Base-by-base conservation (phyloP, 345 rosid genomes). In the Rubroshorea leprosula region DNA sequence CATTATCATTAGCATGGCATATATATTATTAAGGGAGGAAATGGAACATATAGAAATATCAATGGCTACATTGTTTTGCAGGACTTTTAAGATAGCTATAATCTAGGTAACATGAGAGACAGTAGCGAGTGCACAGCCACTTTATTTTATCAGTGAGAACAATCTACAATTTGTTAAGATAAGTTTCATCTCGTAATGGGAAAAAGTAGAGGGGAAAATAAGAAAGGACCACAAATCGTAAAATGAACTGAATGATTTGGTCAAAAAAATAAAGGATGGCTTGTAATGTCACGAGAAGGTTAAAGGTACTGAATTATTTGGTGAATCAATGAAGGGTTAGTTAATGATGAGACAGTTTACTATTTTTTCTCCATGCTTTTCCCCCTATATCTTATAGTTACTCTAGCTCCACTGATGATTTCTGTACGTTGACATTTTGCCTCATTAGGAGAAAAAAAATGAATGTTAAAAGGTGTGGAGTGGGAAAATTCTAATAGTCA, bases 381-480 rank as follows among this genome's bases (percentile, higher is more conserved):
- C 55, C 45, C 55, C 39, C 31, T 39, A 23, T n/a, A 21, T 22
- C 20, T 12, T 9, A n/a, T 13, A 10, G 51, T 74, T 63, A 62
- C 44, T 61, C 29, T 65, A 48, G 46, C 49, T 67, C 27, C 23
- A 23, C 50, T 62, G 29, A 61, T 64, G 63, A n/a, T n/a, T n/a
- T 65, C 57, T 65, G 23, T 65, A 62, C 51, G 54, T 71, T 56
- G 67, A 68, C 61, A 60, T 62, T 60, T 55, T 46, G 49, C 26
- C 41, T 16, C 41, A 29, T 27, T 52, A 25, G 9, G 21, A 55
- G 13, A 58, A 8, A 23, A 49, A 15, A 35, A 51, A 52, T 22
- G 26, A 43, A 46, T 49, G 23, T 60, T 20, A 48, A 49, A 60
- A 26, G 56, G n/a, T n/a, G n/a, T n/a, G n/a, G n/a, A n/a, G n/a